Base-by-base conservation (phyloP, 139 green algal species). In the Picochlorum sp. region DNA sequence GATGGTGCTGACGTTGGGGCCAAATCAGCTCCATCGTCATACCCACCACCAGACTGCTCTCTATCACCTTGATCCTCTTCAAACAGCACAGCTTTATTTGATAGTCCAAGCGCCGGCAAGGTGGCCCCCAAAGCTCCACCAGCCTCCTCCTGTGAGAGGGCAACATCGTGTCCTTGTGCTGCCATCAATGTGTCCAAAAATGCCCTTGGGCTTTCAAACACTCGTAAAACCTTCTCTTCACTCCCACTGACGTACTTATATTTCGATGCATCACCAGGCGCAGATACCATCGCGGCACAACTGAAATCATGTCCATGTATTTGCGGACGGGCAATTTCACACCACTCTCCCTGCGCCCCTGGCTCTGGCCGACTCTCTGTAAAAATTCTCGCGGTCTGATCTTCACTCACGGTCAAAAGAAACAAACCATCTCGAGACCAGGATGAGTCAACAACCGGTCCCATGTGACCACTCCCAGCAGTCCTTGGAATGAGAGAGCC, bases 281-380 rank as follows among this genome's bases (percentile, higher is more conserved):
- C 21, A 13, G 23, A n/a, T 7, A 66, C 18, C 15, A 54, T 31
- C 0, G 91, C 81, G 0, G 93, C 18, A 52, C 83, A 86, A 52
- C 56, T 80, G 56, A 98, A 94, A 73, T 96, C 89, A 68, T 98
- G 93, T 15, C 93, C 93, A 74, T 98, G 93, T 37, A 98, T 80
- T 86, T 96, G 81, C 30, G 92, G 86, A 3, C 93, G 66, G 6
- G 92, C 93, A 21, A 97, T 68, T 76, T 98, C 91, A 49, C 82
- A 92, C 91, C 91, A 98, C 69, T 41, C 24, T 50, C 11, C 64
- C 64, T 54, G n/a, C 5, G 6, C 47, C 6, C 7, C 47, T 54
- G 47, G 16, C 47, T 54, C 18, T 9, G n/a, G 7, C 11, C 47
- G 18, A 21, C 41, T 54, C 52, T 4, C 9, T 0, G 84, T 71